Conservation (phyloP, 192 early-diverging fungal genomes). For the Bifiguratus adelaidae region DNA sequence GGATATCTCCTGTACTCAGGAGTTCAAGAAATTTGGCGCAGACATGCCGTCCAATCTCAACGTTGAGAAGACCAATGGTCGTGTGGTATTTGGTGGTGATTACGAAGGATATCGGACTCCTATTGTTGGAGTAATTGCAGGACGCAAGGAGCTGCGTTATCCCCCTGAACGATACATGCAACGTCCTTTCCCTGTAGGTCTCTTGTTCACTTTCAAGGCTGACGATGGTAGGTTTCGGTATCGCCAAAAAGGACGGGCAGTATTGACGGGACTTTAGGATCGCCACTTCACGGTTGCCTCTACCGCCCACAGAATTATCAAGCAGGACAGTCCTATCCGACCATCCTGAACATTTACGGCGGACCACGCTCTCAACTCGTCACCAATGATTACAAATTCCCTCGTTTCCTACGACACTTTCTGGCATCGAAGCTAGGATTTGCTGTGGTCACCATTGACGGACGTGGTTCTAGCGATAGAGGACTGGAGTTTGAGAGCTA, state of each 20-base stretch:
- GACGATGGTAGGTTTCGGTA: conserved; percentile 24
- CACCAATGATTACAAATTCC: conserved; percentile 58
- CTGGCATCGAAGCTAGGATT: conserved; percentile 40
- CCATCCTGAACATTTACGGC: conserved; percentile 56
- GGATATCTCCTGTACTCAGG: too few species aligned
- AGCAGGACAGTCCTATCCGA: conserved; percentile 42
- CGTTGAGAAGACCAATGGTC: neutral
- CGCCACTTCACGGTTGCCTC: conserved; percentile 41
- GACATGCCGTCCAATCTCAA: too few species aligned
- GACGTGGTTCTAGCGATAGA: conserved; percentile 52
- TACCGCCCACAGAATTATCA: conserved; percentile 38
- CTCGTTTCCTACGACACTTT: conserved; percentile 44
- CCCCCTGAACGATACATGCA: too few species aligned
- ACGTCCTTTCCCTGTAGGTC: conserved; percentile 28
- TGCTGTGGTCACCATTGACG: conserved; percentile 53
- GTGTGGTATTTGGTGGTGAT: too few species aligned
- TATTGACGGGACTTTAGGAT: conserved; percentile 11
- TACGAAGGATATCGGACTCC: neutral
- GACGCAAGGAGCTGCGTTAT: too few species aligned
- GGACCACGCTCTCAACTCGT: conserved; percentile 66
- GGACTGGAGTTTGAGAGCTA: conserved; percentile 49
- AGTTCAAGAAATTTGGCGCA: too few species aligned
- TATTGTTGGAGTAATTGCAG: neutral
- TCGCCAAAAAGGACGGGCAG: neutral
- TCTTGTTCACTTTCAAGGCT: conserved; percentile 41